Evolutionary conservation across 208 protist species (phyloP).

Genomic region (Angomonas ambiguus): DNA sequence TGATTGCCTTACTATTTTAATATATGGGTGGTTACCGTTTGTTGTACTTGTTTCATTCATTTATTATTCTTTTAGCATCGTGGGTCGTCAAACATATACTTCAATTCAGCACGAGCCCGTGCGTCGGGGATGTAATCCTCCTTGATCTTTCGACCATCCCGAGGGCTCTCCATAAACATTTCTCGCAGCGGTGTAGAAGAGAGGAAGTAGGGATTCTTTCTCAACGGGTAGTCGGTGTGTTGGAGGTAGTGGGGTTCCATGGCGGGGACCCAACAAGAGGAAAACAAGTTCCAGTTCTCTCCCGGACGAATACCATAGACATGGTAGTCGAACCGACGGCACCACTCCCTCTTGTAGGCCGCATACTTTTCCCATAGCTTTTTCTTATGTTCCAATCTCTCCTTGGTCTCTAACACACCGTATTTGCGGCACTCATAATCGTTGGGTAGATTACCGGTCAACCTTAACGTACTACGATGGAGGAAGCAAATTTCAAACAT

Average conservation of each 20-base stretch:
- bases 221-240: constrained; percentile 73
- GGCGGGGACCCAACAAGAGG: constrained; percentile 69
- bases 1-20: not conserved
- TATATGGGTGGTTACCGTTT: too few species aligned
- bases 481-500: constrained; percentile 63
- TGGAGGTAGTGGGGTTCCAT: constrained; percentile 58
- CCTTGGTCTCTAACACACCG: constrained; percentile 75
- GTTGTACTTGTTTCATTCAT: too few species aligned
- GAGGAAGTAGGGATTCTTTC: constrained; percentile 90
- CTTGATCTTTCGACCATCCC: constrained; percentile 42
- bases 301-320: constrained; percentile 84
- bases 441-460: constrained; percentile 78
- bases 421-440: constrained; percentile 87
- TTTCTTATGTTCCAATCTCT: constrained; percentile 72
- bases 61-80: not conserved
- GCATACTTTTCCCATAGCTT: constrained; percentile 81
- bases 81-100: constrained; percentile 77
- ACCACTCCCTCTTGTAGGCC: constrained; percentile 89
- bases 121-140: constrained; percentile 56
- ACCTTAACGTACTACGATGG: constrained; percentile 79
- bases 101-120: constrained; percentile 64
- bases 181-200: constrained; percentile 64
- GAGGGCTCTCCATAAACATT: constrained; percentile 47
- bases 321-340: constrained; percentile 87
- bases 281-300: constrained; percentile 79